These are phyloP conservation scores for Penicillium sp. DNA, from an alignment of 2,329 filamentous ascomycete species.

Conservation along the genomic window DNA sequence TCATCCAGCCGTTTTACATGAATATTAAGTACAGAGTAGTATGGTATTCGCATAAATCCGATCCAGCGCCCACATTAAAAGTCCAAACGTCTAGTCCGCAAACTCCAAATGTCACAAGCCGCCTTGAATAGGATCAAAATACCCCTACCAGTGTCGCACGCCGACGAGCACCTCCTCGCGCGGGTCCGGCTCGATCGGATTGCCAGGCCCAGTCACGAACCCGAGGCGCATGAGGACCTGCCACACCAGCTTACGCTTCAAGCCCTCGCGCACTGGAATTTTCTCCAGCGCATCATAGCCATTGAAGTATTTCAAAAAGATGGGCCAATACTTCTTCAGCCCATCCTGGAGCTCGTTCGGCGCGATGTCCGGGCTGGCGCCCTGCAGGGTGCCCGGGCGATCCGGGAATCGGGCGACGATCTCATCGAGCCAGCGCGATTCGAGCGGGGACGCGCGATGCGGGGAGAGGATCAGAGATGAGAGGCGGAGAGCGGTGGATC, in stretches of 20 bases:
- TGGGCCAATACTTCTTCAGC: slow-evolving; percentile 68
- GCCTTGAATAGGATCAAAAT: neutral
- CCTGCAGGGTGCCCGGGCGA: slow-evolving; percentile 11
- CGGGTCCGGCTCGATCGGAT: slow-evolving; percentile 33
- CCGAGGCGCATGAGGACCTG: slow-evolving; percentile 64
- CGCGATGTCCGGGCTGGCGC: slow-evolving; percentile 20
- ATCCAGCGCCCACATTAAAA: neutral
- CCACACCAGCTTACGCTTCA: slow-evolving; percentile 73
- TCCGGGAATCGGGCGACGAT: slow-evolving; percentile 45
- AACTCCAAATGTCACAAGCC: neutral
- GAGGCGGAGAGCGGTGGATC: slow-evolving; percentile 36
- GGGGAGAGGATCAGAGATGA: slow-evolving; percentile 76
- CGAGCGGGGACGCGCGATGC: slow-evolving; percentile 73
- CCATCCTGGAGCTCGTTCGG: slow-evolving; percentile 29
- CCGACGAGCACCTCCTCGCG: slow-evolving; percentile 56
- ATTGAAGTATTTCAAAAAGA: slow-evolving; percentile 83
- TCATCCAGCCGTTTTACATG: neutral
- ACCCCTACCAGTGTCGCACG: slow-evolving; percentile 68
- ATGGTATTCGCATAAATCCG: neutral
- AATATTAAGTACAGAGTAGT: neutral
- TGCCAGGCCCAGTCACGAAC: slow-evolving; percentile 56
- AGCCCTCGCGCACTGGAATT: slow-evolving; percentile 78
- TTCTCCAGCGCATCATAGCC: slow-evolving; percentile 82
- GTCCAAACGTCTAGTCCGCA: neutral
- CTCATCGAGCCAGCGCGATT: slow-evolving; percentile 68